Percentiles rank a stretch among this genome's conserved stretches.
Evolutionary conservation across 2,329 filamentous ascomycete genomes (phyloP).

Genomic region (Fusarium poae): DNA sequence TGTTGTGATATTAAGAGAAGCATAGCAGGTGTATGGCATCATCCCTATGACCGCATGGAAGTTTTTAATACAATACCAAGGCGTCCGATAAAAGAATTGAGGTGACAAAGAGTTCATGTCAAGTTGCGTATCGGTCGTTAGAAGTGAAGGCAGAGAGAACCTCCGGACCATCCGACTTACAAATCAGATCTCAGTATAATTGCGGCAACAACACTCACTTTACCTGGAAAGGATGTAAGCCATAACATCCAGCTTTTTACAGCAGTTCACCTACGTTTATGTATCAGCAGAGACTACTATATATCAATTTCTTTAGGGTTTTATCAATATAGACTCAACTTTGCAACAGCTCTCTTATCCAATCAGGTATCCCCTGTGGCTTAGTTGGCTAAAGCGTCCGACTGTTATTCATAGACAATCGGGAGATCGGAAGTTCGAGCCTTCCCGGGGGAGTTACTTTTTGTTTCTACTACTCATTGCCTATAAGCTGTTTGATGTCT

Average conservation of each 20-base stretch:
- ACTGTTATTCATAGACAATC: slow-evolving; percentile 47
- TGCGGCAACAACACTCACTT: neutral
- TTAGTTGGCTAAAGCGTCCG: slow-evolving; percentile 47
- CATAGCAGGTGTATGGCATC: neutral
- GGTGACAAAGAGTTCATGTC: too few relatives aligned
- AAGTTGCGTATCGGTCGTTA: too few relatives aligned
- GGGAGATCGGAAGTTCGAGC: slow-evolving; percentile 51
- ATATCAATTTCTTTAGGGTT: accelerated
- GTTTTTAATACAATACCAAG: too few relatives aligned
- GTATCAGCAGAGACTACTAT: neutral
- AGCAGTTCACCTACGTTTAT: neutral
- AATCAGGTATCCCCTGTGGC: slow-evolving; percentile 43
- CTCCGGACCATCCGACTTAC: too few relatives aligned
- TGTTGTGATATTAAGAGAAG: neutral
- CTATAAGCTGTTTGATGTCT: neutral
- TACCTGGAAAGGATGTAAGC: neutral
- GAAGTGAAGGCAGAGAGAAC: neutral
- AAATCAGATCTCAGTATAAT: neutral
- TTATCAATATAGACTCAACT: accelerated
- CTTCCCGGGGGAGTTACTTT: slow-evolving; percentile 48
- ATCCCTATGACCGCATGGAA: too few relatives aligned
- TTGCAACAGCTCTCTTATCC: neutral
- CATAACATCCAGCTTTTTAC: neutral
- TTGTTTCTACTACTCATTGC: neutral
- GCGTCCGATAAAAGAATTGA: neutral